Base-by-base conservation (phyloP, 805 yeast species). In the Wickerhamiella galacta region DNA sequence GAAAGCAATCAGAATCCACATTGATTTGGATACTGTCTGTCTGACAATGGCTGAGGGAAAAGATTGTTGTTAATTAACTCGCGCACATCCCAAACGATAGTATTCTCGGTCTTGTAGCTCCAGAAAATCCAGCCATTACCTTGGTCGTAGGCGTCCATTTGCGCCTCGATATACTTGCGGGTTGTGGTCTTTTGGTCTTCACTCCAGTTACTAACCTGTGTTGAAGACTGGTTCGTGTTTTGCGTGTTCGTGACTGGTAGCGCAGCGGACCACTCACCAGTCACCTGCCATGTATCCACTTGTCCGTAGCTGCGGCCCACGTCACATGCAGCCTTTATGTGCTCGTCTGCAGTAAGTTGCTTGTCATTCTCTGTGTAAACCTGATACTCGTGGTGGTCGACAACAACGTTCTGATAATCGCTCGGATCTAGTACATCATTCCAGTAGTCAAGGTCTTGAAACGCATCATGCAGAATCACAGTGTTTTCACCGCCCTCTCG, bases 351-450 rank as follows among this genome's bases (percentile, higher is more conserved):
- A 32, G 57, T 32, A 48, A 71, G 63, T 31, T 58, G 46, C 39
- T 81, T 61, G 54, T 79, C 76, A 31, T 61, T 71, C 18, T 61
- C 56, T 22, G 73, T 62, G 54, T 83, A 83, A 12, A 79, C 85
- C 58, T 80, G 87, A 59, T 82, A 82, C 53, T 78, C 82, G 54
- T 82, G 94, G 54, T 80, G 93, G 52, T 82, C 95, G 30, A 82
- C 56, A 18, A 77, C 66, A 35, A 80, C 76, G 48, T 74, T 71
- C 71, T 73, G 70, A 48, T 58, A 64, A 37, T 59, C 54, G 18
- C 33, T 50, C 37, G 18, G 51, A 51, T 34, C 30, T 5, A 53
- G 40, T 40, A 65, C 64, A 46, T 63, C 57, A 50, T 79, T 68
- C 76, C 83, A 83, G 55, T 69, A 70, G 35, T 66, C 58, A 28